These are phyloP conservation scores for Exophiala oligosperma DNA, from an alignment of 2,329 filamentous ascomycete species.

Conservation along the genomic window DNA sequence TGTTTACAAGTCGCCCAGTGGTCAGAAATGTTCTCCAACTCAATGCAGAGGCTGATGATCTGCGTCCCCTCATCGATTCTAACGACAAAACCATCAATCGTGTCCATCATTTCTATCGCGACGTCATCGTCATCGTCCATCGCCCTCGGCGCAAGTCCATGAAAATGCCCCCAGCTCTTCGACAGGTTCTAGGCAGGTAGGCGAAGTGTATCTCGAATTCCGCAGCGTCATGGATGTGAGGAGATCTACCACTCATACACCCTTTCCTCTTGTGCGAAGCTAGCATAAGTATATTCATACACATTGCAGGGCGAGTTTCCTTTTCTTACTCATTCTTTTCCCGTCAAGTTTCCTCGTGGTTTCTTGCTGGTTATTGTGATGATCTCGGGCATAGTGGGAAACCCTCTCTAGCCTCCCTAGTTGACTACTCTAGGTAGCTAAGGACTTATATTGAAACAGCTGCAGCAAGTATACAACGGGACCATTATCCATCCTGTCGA, in stretches of 20 bases:
- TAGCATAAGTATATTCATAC: background rate
- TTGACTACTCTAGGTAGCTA: too few species aligned
- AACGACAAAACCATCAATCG: background rate
- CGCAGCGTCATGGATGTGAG: constrained; percentile 2
- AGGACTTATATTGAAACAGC: too few species aligned
- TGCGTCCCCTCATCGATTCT: background rate
- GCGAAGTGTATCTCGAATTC: background rate
- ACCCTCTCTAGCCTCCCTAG: too few species aligned
- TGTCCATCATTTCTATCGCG: background rate
- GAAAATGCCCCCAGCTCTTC: background rate
- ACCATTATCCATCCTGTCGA: background rate
- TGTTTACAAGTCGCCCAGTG: too few species aligned
- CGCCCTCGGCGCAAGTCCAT: background rate
- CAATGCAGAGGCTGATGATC: background rate
- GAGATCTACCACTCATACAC: background rate
- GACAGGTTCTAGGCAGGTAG: background rate
- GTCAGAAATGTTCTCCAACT: background rate
- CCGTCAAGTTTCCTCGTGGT: too few species aligned
- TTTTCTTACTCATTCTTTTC: background rate
- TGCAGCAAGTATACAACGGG: background rate
- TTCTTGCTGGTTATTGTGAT: too few species aligned
- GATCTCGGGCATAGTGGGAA: too few species aligned
- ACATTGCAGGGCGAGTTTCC: background rate
- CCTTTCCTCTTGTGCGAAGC: background rate
- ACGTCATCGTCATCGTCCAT: background rate